phyloP scores from a whole-genome alignment of 768 basidiomycete species.

The Nevesoporus exiguus region DNA sequence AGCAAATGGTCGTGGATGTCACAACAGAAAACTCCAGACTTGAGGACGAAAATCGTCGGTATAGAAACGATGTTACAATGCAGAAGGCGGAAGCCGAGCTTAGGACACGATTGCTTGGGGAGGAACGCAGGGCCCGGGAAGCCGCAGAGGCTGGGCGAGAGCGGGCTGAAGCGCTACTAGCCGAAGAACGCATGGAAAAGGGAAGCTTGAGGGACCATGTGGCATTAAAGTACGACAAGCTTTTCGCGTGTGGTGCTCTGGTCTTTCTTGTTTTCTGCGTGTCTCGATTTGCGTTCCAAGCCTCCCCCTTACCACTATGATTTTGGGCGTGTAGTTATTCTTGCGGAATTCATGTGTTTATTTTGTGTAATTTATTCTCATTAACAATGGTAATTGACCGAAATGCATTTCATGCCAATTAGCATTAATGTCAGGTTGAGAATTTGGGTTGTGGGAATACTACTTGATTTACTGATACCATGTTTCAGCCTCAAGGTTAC shows the following conservation, averaged over 20 bases:
- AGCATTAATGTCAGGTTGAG: too few relatives aligned
- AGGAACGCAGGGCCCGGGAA: slow-evolving; percentile 26
- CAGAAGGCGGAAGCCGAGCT: slow-evolving; percentile 22
- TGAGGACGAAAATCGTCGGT: slow-evolving; percentile 25
- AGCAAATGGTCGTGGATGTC: slow-evolving; percentile 38
- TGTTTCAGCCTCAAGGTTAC: too few relatives aligned
- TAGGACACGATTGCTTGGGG: slow-evolving; percentile 15
- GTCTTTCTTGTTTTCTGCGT: slow-evolving; percentile 12
- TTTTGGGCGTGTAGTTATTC: neutral
- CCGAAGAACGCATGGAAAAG: slow-evolving; percentile 11
- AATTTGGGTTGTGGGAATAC: too few relatives aligned
- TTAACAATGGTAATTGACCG: neutral
- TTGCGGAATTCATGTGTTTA: neutral
- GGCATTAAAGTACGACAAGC: slow-evolving; percentile 4
- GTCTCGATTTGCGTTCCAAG: slow-evolving; percentile 14
- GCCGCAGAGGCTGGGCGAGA: slow-evolving; percentile 20
- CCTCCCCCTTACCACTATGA: neutral
- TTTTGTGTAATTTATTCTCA: slow-evolving; percentile 4
- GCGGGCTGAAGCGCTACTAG: slow-evolving; percentile 18
- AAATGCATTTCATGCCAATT: too few relatives aligned
- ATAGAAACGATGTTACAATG: slow-evolving; percentile 14
- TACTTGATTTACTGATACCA: too few relatives aligned
- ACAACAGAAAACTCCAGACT: slow-evolving; percentile 34
- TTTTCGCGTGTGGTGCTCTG: slow-evolving; percentile 14
- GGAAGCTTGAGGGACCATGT: neutral